A percentile compares a stretch with the other conserved stretches of the same genome.
phyloP scores from a whole-genome alignment of 208 protist genomes.

The Leptomonas seymouri region DNA sequence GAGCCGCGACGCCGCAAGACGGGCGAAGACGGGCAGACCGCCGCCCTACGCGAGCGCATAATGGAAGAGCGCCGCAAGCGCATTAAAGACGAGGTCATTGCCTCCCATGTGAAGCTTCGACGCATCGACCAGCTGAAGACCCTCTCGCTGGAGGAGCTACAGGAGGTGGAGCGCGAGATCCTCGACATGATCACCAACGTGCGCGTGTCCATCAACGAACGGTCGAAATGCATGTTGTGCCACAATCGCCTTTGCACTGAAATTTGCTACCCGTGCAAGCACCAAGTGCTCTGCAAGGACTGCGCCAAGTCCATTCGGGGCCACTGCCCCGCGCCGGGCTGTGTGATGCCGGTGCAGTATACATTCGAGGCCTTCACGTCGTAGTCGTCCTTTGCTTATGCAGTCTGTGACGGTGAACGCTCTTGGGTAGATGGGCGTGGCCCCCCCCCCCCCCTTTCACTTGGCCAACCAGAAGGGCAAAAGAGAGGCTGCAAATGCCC shows the following conservation, averaged over 20 bases:
- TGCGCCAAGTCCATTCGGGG: slow-evolving; percentile 68
- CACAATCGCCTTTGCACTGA: slow-evolving; percentile 70
- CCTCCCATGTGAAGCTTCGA: slow-evolving; percentile 70
- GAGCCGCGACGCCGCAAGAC: slow-evolving; percentile 54
- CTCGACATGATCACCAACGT: slow-evolving; percentile 79
- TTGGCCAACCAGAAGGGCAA: too few species aligned
- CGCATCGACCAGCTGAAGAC: slow-evolving; percentile 56
- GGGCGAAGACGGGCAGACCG: slow-evolving; percentile 52
- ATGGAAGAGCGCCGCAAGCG: slow-evolving; percentile 37
- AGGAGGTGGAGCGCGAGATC: slow-evolving; percentile 83
- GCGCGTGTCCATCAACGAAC: slow-evolving; percentile 82
- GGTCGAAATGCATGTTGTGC: slow-evolving; percentile 86
- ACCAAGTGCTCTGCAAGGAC: slow-evolving; percentile 88
- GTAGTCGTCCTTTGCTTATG: slow-evolving; percentile 13
- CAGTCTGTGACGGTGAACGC: too few species aligned
- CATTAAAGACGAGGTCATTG: slow-evolving; percentile 54
- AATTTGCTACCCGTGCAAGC: slow-evolving; percentile 92
- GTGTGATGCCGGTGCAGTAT: slow-evolving; percentile 52
- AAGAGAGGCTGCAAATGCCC: too few species aligned
- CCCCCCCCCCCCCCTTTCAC: too few species aligned
- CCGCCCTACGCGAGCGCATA: slow-evolving; percentile 48
- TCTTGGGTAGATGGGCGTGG: too few species aligned
- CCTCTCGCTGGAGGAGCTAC: slow-evolving; percentile 62
- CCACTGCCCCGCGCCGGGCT: slow-evolving; percentile 72
- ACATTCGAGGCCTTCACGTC: slow-evolving; percentile 82